Evolutionary conservation across 768 basidiomycete genomes (phyloP), one percentile per base, ranked within the genome.

Genomic region (Lactifluus hygrophoroides): DNA sequence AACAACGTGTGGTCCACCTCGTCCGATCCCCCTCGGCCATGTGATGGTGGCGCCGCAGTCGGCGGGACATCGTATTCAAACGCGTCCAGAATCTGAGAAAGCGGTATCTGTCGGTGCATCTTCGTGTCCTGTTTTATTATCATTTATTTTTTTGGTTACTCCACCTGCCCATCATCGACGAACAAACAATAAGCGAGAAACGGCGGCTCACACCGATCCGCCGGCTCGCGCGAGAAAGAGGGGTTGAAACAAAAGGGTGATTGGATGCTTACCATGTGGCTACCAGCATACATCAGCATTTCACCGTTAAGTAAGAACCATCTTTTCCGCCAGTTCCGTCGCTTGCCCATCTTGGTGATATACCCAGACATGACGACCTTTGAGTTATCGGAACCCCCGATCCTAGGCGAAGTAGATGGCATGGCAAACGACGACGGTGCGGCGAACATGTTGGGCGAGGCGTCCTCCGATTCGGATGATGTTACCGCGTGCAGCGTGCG

Each of bases 241-340:
- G 17, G 8, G 28, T n/a, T n/a, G 62, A 65, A 56, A 25, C 51
- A 49, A 48, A 60, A 54, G 14, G 25, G 32, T 14, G 21, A 19
- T 23, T 38, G 34, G 37, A 17, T 14, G 77, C 85, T 62, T 67
- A 95, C 94, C 94, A 98, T 98, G 74, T 99, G 96, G 69, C 88
- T 94, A 49, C 84, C 84, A 10, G 84, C 86, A 74, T 99, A 99
- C 35, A 91, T 74, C 53, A 99, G 73, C 68, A 85, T 88, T 66
- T 93, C 90, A 38, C 85, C 84, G 38, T 86, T 92, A n/a, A 99
- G 75, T 37, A 90, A 85, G 66, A 99, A 98, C 95, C 94, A 98
- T 28, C 96, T 76, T 72, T 99, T 98, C 56, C 93, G 80, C 96
- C 96, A 99, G 64, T 84, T 90, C 66, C 89, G 86, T 67, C 95